These are phyloP conservation scores for Cercospora berteroae DNA, from an alignment of 2,329 filamentous ascomycete genomes.

Conservation along the genomic window DNA sequence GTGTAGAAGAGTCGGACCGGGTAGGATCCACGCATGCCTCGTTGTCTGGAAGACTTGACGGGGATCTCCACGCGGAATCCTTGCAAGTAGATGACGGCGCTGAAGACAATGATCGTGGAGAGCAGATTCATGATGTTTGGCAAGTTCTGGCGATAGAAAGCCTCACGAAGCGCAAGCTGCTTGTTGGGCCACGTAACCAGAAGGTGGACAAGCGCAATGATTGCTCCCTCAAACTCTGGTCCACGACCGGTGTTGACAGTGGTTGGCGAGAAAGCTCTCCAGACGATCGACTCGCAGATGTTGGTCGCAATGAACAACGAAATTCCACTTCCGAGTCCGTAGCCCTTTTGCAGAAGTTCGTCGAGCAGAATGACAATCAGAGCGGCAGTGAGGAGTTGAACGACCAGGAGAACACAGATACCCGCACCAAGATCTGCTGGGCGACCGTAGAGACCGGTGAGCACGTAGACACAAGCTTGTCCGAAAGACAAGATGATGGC, in stretches of 20 bases:
- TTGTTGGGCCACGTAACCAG: constrained; percentile 99
- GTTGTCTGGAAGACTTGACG: constrained; percentile 98
- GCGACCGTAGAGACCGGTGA: constrained; percentile 95
- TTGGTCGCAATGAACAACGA: constrained; percentile 99
- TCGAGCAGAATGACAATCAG: constrained; percentile 99
- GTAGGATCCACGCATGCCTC: constrained; percentile 96
- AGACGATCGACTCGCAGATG: constrained; percentile 99
- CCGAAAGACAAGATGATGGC: constrained; percentile 97
- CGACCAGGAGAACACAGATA: constrained; percentile 96
- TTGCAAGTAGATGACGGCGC: constrained; percentile 86
- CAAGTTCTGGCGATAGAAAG: constrained; percentile 98
- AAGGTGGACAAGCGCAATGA: constrained; percentile 96
- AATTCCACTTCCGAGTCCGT: constrained; percentile 96
- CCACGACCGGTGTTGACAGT: constrained; percentile 99
- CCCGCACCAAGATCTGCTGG: constrained; percentile 95
- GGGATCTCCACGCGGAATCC: constrained; percentile 99
- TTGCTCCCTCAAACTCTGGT: constrained; percentile 97
- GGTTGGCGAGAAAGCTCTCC: constrained; percentile 99
- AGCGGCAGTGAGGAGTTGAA: constrained; percentile 95
- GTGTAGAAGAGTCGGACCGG: constrained; percentile 99
- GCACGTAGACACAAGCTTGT: constrained; percentile 96
- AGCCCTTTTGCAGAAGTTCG: constrained; percentile 98
- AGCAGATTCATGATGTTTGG: constrained; percentile 98
- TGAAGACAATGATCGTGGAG: constrained; percentile 89
- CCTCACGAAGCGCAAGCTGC: constrained; percentile 95